Evolutionary conservation across 129 eudicot species (phyloP), one percentile per base, ranked within the genome.

Genomic region (Helianthus tuberosus): DNA sequence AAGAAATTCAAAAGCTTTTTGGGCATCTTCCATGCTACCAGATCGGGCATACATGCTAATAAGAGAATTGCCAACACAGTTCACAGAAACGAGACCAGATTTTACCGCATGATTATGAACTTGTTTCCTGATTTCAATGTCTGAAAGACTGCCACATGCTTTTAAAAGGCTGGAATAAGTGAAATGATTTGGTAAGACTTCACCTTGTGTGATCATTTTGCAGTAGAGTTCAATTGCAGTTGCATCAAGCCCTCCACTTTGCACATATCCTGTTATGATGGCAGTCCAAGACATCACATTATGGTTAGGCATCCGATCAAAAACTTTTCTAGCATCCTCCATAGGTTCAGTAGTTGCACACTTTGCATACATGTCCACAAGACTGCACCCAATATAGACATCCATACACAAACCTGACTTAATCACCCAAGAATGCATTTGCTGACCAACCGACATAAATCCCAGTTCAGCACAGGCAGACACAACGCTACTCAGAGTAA

Each of bases 311-410:
- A 88, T 91, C 76, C 76, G 71, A 39, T 88, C 71, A 67, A 91
- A 91, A 64, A 84, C 82, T 69, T 76, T 91, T 61, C 81, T 82
- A n/a, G 92, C 81, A 69, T 83, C 83, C 52, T 55, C 75, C 80
- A 84, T 75, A 0, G 89, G 82, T 65, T 73, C 85, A 60, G 69
- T 69, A 59, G 44, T 47, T 32, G 69, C 81, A 76, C 85, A 88
- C 71, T 91, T 91, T 13, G 96, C 86, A 68, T 91, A 91, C 97
- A 91, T 91, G 73, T 91, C 92, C 29, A 89, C 89, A 61, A 91
- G 84, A 78, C 90, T 84, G 80, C 96, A 88, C 14, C 96, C 97
- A n/a, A 84, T 87, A 64, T 76, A 77, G 32, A 81, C 88, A 82
- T 91, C 97, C 43, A 25, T 20, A 51, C 82, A 77, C 75, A 86